Evolutionary conservation across 305 asterid genomes (phyloP).

Genomic region (Fraxinus ornus): DNA sequence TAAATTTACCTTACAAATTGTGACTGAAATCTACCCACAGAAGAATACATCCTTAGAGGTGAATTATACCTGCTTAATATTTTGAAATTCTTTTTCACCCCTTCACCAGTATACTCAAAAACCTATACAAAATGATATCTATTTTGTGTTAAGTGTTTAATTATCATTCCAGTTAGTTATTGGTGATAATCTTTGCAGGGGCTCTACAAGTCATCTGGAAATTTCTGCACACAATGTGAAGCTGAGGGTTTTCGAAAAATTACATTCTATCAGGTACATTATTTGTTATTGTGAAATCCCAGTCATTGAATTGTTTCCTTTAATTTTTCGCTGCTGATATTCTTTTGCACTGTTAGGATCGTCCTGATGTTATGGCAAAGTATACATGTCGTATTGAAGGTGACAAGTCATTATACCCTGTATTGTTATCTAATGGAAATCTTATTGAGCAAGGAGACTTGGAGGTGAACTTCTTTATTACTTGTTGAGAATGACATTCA

Average conservation of each 20-base stretch:
- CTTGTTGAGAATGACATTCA: slow-evolving; percentile 1
- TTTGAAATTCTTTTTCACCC: neutral
- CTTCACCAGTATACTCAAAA: neutral
- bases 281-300: slow-evolving; percentile 1
- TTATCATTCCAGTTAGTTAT: slow-evolving; percentile 10
- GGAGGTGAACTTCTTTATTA: slow-evolving; percentile 45
- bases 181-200: slow-evolving; percentile 53
- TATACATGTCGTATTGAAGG: slow-evolving; percentile 84
- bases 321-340: slow-evolving; percentile 22
- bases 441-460: slow-evolving; percentile 77
- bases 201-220: slow-evolving; percentile 80
- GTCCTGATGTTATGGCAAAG: slow-evolving; percentile 89
- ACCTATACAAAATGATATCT: neutral
- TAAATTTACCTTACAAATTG: slow-evolving; percentile 68
- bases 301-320: neutral
- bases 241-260: slow-evolving; percentile 92
- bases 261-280: slow-evolving; percentile 75
- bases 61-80: neutral
- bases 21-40: slow-evolving; percentile 80
- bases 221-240: slow-evolving; percentile 94
- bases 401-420: slow-evolving; percentile 83
- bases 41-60: slow-evolving; percentile 89
- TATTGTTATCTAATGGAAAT: slow-evolving; percentile 77
- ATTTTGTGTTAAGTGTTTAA: neutral
- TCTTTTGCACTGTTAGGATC: slow-evolving; percentile 53